Conservation (phyloP, 192 early-diverging fungal species). For the Coemansia sp. region DNA sequence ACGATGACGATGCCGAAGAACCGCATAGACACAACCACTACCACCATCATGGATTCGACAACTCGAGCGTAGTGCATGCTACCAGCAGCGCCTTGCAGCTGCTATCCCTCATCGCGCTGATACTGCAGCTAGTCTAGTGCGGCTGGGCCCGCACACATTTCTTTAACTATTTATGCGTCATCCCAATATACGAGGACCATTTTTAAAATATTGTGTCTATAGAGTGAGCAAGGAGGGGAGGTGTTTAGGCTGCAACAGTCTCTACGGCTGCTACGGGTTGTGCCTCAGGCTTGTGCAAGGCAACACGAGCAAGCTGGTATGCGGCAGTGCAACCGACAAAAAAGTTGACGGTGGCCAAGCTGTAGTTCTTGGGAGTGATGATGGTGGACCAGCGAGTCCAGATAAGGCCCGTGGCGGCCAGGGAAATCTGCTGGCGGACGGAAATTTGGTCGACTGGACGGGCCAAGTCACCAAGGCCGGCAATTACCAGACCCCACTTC, state of each 20-base stretch:
- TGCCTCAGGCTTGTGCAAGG: conserved; percentile 7
- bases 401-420: conserved; percentile 92
- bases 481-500: conserved; percentile 83
- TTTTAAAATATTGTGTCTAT: neutral
- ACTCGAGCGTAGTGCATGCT: neutral
- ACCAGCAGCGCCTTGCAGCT: neutral
- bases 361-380: conserved; percentile 91
- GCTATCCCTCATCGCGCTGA: neutral
- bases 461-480: conserved; percentile 83
- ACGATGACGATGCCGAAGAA: neutral
- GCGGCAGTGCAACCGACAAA: conserved; percentile 89
- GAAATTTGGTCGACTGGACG: conserved; percentile 89
- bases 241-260: neutral
- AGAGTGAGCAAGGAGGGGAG: neutral
- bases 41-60: conserved; percentile 2
- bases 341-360: conserved; percentile 85
- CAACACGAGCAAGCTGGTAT: conserved; percentile 83
- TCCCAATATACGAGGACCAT: neutral
- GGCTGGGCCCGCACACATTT: neutral
- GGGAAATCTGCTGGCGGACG: conserved; percentile 78
- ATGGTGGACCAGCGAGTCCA: conserved; percentile 96
- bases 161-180: too few relatives aligned
- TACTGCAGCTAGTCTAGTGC: neutral
- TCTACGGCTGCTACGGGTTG: neutral
- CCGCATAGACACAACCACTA: neutral